Conservation (phyloP, 192 early-diverging fungal genomes). For the Gonapodya prolifera region DNA sequence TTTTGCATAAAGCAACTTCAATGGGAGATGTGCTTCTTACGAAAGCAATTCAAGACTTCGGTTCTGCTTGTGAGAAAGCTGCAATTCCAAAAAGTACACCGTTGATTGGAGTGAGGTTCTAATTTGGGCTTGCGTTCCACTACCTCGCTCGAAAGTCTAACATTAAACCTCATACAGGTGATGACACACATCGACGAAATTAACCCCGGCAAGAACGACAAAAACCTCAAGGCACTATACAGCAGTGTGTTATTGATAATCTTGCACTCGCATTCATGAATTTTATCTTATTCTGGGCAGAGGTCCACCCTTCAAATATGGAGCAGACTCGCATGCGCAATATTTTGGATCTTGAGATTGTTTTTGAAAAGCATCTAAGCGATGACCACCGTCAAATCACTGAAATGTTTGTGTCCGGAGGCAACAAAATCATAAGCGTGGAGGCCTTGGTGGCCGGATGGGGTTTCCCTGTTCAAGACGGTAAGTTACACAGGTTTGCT, state of each 20-base stretch:
- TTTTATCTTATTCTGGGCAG: background rate
- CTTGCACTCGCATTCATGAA: background rate
- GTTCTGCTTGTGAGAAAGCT: background rate
- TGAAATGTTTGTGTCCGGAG: background rate
- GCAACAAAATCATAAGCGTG: background rate
- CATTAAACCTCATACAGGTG: background rate
- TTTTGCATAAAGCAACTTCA: slow-evolving; percentile 1
- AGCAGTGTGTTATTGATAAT: slow-evolving; percentile 1
- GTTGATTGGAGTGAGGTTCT: background rate
- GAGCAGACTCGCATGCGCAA: background rate
- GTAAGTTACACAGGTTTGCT: slow-evolving; percentile 1
- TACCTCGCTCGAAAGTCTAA: background rate
- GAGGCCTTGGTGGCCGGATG: background rate
- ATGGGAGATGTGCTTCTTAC: background rate
- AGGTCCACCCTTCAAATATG: background rate
- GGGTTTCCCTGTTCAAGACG: background rate
- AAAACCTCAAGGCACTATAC: slow-evolving; percentile 1
- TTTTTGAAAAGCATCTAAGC: background rate
- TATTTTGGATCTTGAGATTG: background rate
- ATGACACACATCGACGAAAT: background rate
- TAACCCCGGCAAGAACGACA: background rate
- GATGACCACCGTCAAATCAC: background rate
- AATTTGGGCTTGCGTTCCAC: background rate
- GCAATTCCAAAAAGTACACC: background rate
- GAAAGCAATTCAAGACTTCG: background rate